Conservation (phyloP, 225 moss, liverwort and hornwort genomes). For the Pseudoscleropodium purum region DNA sequence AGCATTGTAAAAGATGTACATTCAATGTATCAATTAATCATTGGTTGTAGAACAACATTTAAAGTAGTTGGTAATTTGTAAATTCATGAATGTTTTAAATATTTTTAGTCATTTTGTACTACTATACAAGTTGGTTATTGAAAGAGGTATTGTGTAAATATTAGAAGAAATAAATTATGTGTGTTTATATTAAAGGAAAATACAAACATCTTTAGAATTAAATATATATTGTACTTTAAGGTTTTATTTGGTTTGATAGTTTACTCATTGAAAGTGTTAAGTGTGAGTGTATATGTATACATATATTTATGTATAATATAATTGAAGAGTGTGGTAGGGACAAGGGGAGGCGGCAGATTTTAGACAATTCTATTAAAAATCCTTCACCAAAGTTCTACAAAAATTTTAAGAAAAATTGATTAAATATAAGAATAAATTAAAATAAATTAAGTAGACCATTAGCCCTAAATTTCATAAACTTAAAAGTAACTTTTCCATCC, state of each 20-base stretch:
- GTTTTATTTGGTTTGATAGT: background rate
- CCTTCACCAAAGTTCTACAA: fast-evolving
- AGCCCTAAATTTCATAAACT: background rate
- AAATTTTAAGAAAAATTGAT: background rate
- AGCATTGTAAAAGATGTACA: background rate
- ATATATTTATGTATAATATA: background rate
- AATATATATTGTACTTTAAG: background rate
- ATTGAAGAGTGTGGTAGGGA: background rate
- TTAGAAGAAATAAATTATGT: background rate
- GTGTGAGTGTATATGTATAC: too few relatives aligned
- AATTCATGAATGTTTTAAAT: background rate
- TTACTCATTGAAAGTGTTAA: too few relatives aligned
- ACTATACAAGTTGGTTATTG: background rate
- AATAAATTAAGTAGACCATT: background rate
- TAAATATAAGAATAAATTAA: background rate
- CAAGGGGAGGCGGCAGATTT: fast-evolving
- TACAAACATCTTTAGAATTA: background rate
- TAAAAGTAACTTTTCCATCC: background rate
- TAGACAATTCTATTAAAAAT: too few relatives aligned
- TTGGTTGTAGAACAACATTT: background rate
- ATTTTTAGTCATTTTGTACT: background rate
- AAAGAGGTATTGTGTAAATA: background rate
- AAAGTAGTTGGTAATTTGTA: background rate
- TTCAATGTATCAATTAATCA: background rate
- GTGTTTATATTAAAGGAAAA: fast-evolving